phyloP scores from a whole-genome alignment of 2,329 filamentous ascomycete genomes.

The Madurella mycetomatis region DNA sequence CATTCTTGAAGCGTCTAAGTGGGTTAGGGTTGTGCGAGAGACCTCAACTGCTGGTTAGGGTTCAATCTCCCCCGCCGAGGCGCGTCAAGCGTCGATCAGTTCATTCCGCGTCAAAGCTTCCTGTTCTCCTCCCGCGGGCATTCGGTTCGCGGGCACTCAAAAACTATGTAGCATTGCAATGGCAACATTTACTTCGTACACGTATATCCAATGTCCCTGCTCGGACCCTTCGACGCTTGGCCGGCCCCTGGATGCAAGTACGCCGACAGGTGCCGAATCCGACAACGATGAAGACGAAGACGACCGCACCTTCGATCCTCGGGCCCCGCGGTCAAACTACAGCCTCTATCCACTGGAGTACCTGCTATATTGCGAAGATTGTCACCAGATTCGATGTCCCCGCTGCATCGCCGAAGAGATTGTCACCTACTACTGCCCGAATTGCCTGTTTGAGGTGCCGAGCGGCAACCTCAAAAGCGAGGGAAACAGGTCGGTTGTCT shows the following conservation, averaged over 20 bases:
- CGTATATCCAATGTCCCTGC: constrained; percentile 64
- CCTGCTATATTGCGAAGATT: constrained; percentile 94
- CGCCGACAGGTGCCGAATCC: constrained; percentile 31
- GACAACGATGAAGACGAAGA: constrained; percentile 76
- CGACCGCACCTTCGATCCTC: constrained; percentile 79
- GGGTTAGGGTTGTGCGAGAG: background rate
- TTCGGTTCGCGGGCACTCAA: background rate
- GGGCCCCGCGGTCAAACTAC: constrained; percentile 79
- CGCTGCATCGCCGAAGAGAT: constrained; percentile 91
- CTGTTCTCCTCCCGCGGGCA: background rate
- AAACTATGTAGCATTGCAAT: constrained; percentile 32
- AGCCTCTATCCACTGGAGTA: constrained; percentile 91
- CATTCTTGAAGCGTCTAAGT: background rate
- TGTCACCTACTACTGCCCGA: constrained; percentile 91
- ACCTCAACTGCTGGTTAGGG: background rate
- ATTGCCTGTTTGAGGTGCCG: constrained; percentile 91
- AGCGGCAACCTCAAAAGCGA: constrained; percentile 89
- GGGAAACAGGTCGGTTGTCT: constrained; percentile 69
- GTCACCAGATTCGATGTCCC: constrained; percentile 90
- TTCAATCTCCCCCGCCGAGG: background rate
- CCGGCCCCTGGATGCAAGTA: constrained; percentile 28
- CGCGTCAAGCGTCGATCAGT: background rate
- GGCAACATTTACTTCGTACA: constrained; percentile 55
- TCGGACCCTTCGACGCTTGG: constrained; percentile 41
- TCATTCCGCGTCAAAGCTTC: background rate